Evolutionary conservation across 805 yeast species (phyloP).

Genomic region (Pichia rugopelliculosa): DNA sequence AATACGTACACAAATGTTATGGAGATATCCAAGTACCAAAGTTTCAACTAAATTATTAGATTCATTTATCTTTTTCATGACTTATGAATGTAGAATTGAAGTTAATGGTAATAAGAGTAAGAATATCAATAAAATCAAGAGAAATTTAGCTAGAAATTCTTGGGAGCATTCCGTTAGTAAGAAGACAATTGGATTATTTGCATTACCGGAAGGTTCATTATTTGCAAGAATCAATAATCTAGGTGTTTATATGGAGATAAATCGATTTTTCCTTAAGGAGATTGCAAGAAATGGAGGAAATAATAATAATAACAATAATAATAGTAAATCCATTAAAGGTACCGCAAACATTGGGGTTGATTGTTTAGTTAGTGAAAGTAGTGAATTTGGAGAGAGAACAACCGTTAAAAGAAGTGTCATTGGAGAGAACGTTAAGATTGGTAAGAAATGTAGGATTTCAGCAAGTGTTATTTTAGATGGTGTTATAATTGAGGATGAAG

Average conservation of each 20-base stretch:
- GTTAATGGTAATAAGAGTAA: slow-evolving; percentile 26
- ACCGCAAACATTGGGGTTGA: slow-evolving; percentile 83
- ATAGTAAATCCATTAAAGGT: slow-evolving; percentile 32
- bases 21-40: slow-evolving; percentile 76
- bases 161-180: slow-evolving; percentile 67
- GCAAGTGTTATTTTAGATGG: slow-evolving; percentile 76
- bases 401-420: slow-evolving; percentile 81
- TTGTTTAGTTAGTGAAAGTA: slow-evolving; percentile 62
- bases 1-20: slow-evolving; percentile 77
- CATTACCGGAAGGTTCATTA: slow-evolving; percentile 59
- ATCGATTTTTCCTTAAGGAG: slow-evolving; percentile 62
- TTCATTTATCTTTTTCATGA: slow-evolving; percentile 63
- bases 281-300: slow-evolving; percentile 39
- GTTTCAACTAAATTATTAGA: slow-evolving; percentile 73
- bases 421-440: slow-evolving; percentile 68
- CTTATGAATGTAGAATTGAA: slow-evolving; percentile 36
- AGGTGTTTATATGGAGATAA: slow-evolving; percentile 83
- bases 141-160: slow-evolving; percentile 85
- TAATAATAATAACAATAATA: slow-evolving; percentile 10
- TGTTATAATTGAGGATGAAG: slow-evolving; percentile 73
- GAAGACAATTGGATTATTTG: slow-evolving; percentile 62
- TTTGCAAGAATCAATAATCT: slow-evolving; percentile 76
- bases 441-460: slow-evolving; percentile 78
- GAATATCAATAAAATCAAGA: slow-evolving; percentile 58
- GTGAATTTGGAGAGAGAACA: slow-evolving; percentile 73